Base-by-base conservation (phyloP, 805 yeast genomes). In the Middelhovenomyces tepae region DNA sequence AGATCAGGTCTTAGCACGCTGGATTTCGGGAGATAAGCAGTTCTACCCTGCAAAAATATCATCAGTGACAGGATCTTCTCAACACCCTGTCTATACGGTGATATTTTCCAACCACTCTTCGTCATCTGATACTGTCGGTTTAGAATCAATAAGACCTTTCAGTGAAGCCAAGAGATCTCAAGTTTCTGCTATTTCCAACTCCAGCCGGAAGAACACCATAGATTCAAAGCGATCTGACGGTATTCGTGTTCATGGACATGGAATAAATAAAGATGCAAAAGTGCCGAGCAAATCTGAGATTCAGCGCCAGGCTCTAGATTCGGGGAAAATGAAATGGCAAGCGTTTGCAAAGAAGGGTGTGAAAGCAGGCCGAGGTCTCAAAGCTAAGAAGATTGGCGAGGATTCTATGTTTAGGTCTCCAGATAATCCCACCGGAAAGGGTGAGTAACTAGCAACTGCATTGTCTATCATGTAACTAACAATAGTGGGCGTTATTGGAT, bases 311-410 rank as follows among this genome's bases (percentile, higher is more conserved):
- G 24, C 36, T 3, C 38, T 50, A 27, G 50, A 45, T 9, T 28
- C 34, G 8, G 34, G 45, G 24, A 44, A 52, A 35, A 34, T 28
- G 4, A 50, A 46, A 28, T 53, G 57, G 57, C 52, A 53, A 31
- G 27, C 36, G 33, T 53, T 53, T 34, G 32, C 42, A 11, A 37
- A 37, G 20, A 46, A 43, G 28, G 42, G 40, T 13, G 17, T 24
- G 3, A 38, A 35, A 21, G n/a, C n/a, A n/a, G n/a, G n/a, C n/a
- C 31, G 11, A 17, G 31, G 16, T 9, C 27, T 24, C 5, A 35
- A 36, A n/a, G 28, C 36, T 8, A 44, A 43, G 27, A 39, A 34
- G 20, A 24, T 36, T 4, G 51, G 51, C 6, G 46, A 45, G 22
- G 22, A 26, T 7, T 44, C 50, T 7, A 48, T 48, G 28, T 48